Percentiles rank a stretch among this genome's conserved stretches.
Evolutionary conservation across 1,284 basidiomycete genomes (phyloP).

Genomic region (Apiotrichum sp.): DNA sequence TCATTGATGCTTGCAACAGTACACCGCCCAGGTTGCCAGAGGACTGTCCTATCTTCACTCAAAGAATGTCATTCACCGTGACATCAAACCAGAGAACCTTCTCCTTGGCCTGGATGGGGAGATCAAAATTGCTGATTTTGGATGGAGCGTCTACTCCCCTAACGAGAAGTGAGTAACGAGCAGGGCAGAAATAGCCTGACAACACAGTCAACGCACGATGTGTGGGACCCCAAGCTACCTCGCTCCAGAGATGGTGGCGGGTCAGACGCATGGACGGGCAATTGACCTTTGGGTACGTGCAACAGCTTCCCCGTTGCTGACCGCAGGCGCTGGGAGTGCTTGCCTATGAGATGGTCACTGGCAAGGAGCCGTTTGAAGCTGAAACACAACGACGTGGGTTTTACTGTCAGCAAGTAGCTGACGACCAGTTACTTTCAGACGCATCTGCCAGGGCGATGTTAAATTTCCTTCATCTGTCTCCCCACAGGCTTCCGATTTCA

Average conservation of each 20-base stretch:
- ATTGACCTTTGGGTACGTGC: constrained; percentile 37
- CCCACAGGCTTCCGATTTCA: constrained; percentile 59
- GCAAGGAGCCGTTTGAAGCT: constrained; percentile 84
- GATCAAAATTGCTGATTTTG: constrained; percentile 97
- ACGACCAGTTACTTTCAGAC: constrained; percentile 27
- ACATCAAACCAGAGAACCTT: constrained; percentile 98
- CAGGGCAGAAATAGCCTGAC: not conserved
- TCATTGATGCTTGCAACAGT: constrained; percentile 49
- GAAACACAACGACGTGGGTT: constrained; percentile 3
- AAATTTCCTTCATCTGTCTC: constrained; percentile 61
- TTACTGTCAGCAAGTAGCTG: no score
- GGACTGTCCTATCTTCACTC: constrained; percentile 84
- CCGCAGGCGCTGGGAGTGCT: constrained; percentile 89
- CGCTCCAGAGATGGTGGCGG: constrained; percentile 95
- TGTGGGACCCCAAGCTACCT: constrained; percentile 94
- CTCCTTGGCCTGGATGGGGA: constrained; percentile 83
- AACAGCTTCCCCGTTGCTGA: not conserved
- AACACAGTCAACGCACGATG: constrained; percentile 60
- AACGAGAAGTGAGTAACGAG: constrained; percentile 42
- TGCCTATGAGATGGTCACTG: constrained; percentile 87
- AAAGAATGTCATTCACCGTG: constrained; percentile 97
- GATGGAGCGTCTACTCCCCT: constrained; percentile 96
- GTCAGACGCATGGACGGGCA: constrained; percentile 42
- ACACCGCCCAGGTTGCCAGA: constrained; percentile 95
- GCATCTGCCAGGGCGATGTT: constrained; percentile 58